Evolutionary conservation across 345 rosid genomes (phyloP), one percentile per base, ranked within the genome.

Genomic region (Eucalyptus tenuipes): DNA sequence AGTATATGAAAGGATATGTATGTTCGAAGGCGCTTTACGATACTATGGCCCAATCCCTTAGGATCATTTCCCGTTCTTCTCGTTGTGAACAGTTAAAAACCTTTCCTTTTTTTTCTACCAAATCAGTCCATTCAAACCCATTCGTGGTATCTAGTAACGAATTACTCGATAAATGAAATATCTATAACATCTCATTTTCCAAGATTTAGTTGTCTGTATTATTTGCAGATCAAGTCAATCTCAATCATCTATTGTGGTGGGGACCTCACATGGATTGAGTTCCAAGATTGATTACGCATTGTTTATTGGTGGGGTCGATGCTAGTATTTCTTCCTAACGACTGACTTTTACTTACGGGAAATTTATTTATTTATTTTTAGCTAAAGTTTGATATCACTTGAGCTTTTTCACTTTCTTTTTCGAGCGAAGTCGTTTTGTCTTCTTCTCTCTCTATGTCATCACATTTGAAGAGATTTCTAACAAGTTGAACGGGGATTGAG

Each of bases 281-380:
- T 71, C 7, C 2, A 71, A 71, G 45, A 33, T 16, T 17, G 25
- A 71, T 71, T 71, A 71, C 18, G 14, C 8, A 75, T 40, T 75
- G 0, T 40, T 40, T 22, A 20, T 40, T 6, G 7, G 47, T 20
- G 29, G 29, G 15, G 47, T 10, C 45, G 13, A 37, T 12, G 84
- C 9, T 40, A 40, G 47, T 20, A 40, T 75, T 40, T 40, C 47
- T 40, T 40, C 5, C 47, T 37, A 37, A 75, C 1, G 4, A 37
- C 2, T 18, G 82, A 75, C 27, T 75, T 13, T 61, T 10, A 2
- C 15, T 18, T 10, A 3, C 0, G 1, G 13, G 24, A 10, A 5
- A 9, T 6, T 0, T 33, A 0, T 16, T 17, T 68, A 33, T 37
- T 20, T 55, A 55, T 55, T 55, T 55, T 55, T 24, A 55, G 25